Conservation (phyloP, 2,329 filamentous ascomycete species). For the Clonostachys solani region DNA sequence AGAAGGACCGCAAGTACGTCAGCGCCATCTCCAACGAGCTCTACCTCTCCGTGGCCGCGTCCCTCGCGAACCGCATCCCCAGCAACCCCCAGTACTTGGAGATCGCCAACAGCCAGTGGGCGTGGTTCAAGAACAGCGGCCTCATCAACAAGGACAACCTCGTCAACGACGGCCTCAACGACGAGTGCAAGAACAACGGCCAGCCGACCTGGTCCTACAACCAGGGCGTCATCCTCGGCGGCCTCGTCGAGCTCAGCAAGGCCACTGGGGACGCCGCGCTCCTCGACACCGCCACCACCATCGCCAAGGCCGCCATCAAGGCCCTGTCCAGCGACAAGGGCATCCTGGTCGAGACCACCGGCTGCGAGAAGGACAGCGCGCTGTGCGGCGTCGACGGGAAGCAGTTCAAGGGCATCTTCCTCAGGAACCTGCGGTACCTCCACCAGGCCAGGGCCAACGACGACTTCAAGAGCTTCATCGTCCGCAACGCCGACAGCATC, state of each 20-base stretch:
- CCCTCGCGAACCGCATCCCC: conserved; percentile 44
- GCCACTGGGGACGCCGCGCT: conserved; percentile 36
- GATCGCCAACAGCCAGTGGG: conserved; percentile 46
- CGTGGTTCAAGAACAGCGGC: conserved; percentile 45
- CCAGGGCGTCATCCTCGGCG: conserved; percentile 54
- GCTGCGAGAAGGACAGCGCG: conserved; percentile 23
- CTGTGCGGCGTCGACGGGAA: conserved; percentile 44
- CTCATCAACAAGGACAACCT: conserved; percentile 46
- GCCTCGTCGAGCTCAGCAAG: conserved; percentile 43
- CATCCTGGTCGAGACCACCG: conserved; percentile 35
- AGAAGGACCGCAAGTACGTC: conserved; percentile 37
- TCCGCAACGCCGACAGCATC: conserved; percentile 59
- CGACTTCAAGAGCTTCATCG: conserved; percentile 49
- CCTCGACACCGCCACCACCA: conserved; percentile 33
- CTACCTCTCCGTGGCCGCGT: conserved; percentile 47
- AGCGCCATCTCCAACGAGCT: conserved; percentile 56
- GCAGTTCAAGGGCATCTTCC: conserved; percentile 72
- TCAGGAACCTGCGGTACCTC: conserved; percentile 58
- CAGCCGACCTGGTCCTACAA: conserved; percentile 51
- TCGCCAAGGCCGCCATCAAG: conserved; percentile 49
- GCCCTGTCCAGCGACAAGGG: conserved; percentile 36
- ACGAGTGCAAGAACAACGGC: conserved; percentile 45
- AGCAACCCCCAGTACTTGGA: conserved; percentile 33
- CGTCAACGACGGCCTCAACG: conserved; percentile 49
- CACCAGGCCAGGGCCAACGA: conserved; percentile 43